Percentiles rank a stretch among this genome's conserved stretches.
These are phyloP conservation scores for Diaporthe sp. DNA, from an alignment of 2,329 filamentous ascomycete species.

Conservation along the genomic window DNA sequence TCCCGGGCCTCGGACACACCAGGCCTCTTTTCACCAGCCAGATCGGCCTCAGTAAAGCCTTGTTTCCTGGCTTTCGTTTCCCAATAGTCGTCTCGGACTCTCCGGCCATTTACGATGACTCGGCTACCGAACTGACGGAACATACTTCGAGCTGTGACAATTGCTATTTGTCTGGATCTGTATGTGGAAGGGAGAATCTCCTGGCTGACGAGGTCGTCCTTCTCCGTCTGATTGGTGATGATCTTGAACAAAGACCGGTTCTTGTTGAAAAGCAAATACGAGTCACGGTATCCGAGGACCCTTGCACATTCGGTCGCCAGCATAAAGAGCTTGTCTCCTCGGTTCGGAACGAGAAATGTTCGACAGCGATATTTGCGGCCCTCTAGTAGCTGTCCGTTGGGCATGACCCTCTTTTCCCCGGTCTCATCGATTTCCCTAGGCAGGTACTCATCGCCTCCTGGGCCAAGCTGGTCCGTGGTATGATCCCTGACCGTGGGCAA, in stretches of 20 bases:
- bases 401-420: conserved; percentile 92
- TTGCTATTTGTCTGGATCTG: conserved; percentile 96
- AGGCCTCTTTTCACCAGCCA: too few species aligned
- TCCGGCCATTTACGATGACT: conserved; percentile 87
- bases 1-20: conserved; percentile 90
- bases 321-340: too few species aligned
- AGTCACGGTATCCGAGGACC: conserved; percentile 93
- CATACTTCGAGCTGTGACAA: conserved; percentile 97
- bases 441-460: conserved; percentile 92
- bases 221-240: too few species aligned
- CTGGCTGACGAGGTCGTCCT: too few species aligned
- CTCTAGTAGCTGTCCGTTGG: conserved; percentile 83
- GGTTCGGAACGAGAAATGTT: too few species aligned
- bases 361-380: conserved; percentile 91
- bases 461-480: conserved; percentile 92
- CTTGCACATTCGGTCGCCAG: conserved; percentile 96
- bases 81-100: too few species aligned
- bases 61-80: too few species aligned
- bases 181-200: conserved; percentile 99
- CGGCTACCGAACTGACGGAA: conserved; percentile 98
- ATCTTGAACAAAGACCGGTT: too few species aligned
- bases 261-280: conserved; percentile 99
- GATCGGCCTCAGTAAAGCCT: too few species aligned
- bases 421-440: conserved; percentile 92
- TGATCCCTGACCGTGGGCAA: conserved; percentile 96